Base-by-base conservation (phyloP, 2,329 filamentous ascomycete genomes). In the Calonectria multiphialidica region DNA sequence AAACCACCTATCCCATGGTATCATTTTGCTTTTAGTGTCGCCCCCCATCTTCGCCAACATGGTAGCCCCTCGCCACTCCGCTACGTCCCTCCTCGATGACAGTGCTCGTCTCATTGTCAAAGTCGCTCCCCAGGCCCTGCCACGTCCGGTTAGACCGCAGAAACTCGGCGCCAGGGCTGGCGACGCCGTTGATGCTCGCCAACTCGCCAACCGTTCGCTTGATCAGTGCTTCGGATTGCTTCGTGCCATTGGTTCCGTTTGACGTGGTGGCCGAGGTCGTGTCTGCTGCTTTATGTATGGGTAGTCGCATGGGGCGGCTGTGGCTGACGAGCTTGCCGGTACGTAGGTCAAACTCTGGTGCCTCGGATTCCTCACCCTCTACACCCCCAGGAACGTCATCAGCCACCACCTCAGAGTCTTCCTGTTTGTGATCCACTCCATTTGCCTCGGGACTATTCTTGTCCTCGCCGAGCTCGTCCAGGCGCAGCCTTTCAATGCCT, bases 91-190 rank as follows among this genome's bases (percentile, higher is more conserved):
- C 92, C 80, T 98, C 95, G 70, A 99, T 90, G 21, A 90, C 82
- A 1, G 93, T 92, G 68, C 93, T 86, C n/a, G 86, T 85, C 66
- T 90, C 88, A 16, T 86, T 86, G n/a, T 84, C 75, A 78, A 95
- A 97, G 81, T 99, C 97, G 73, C 91, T 98, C 0, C 97, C 97
- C 28, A 99, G 84, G 0, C 97, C 97, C 80, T 93, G 93, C 97
- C 97, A 99, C 5, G 95, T 98, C 69, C 97, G 87, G 79, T 96
- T 91, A 4, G 93, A 94, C 37, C 93, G 90, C 74, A 99, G 85
- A 77, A 91, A 98, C 82, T 98, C 95, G 0, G 97, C 97, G 0
- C 95, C 97, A 0, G 97, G 97, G 55, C 96, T 98, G n/a, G 93
- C 88, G 0, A 96, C 90, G 8, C 95, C 95, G 64, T 96, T 96